Conservation (phyloP, 768 basidiomycete genomes). For the Obba rivulosa region DNA sequence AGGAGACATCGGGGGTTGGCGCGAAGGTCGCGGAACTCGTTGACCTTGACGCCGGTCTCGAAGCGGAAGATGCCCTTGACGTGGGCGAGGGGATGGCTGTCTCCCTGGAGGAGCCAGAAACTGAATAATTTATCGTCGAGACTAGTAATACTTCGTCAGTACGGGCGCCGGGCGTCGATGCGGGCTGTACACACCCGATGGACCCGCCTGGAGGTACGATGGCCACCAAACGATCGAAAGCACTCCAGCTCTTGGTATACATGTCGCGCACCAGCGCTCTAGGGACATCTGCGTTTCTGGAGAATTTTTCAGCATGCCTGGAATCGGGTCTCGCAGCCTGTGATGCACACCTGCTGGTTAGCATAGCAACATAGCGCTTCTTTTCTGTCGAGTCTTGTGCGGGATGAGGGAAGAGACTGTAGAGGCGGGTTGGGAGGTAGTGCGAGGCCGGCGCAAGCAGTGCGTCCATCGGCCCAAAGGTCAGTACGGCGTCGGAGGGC, state of each 20-base stretch:
- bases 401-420: constrained; percentile 74
- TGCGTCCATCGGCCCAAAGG: constrained; percentile 78
- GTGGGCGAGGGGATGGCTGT: constrained; percentile 67
- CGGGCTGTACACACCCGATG: constrained; percentile 56
- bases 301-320: background rate
- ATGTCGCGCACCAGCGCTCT: constrained; percentile 81
- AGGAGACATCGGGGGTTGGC: constrained; percentile 85
- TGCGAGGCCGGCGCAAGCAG: constrained; percentile 72
- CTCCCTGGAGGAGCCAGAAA: constrained; percentile 83
- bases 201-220: constrained; percentile 90
- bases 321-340: background rate
- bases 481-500: constrained; percentile 67
- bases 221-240: constrained; percentile 81
- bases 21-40: constrained; percentile 82
- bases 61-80: constrained; percentile 86
- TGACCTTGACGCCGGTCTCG: constrained; percentile 83
- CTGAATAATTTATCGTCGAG: constrained; percentile 89
- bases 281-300: constrained; percentile 79
- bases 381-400: constrained; percentile 73
- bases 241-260: constrained; percentile 93
- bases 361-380: constrained; percentile 64
- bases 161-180: too few species aligned
- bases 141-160: constrained; percentile 30
- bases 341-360: constrained; percentile 58
- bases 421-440: constrained; percentile 69